These are phyloP conservation scores for Linum lewisii DNA, from an alignment of 345 rosid species.

Conservation along the genomic window DNA sequence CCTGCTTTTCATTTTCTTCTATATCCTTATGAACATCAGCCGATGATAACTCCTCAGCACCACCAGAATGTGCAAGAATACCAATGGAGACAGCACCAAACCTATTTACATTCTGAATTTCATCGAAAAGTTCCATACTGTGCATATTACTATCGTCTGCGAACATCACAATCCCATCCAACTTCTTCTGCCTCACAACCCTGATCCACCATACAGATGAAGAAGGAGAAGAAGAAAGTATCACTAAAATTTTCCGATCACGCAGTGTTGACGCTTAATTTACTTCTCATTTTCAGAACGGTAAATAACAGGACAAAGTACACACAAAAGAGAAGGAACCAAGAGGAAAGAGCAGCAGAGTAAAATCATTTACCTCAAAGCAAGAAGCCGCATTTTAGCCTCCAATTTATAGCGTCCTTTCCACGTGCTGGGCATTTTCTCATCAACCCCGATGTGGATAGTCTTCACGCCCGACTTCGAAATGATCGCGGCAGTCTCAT, in stretches of 20 bases:
- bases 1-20: slow-evolving; percentile 25
- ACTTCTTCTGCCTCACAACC: slow-evolving; percentile 66
- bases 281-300: background rate
- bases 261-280: background rate
- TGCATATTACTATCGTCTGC: slow-evolving; percentile 98
- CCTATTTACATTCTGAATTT: slow-evolving; percentile 88
- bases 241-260: background rate
- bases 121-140: slow-evolving; percentile 91
- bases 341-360: background rate
- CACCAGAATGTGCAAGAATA: slow-evolving; percentile 55
- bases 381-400: slow-evolving; percentile 77
- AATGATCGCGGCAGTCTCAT: slow-evolving; percentile 66
- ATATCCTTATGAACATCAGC: slow-evolving; percentile 16
- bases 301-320: background rate
- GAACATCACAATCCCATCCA: slow-evolving; percentile 91
- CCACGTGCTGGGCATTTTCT: slow-evolving; percentile 76
- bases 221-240: background rate
- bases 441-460: slow-evolving; percentile 51
- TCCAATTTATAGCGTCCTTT: slow-evolving; percentile 59
- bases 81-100: slow-evolving; percentile 85
- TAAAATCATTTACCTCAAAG: slow-evolving; percentile 40
- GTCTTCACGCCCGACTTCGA: slow-evolving; percentile 55
- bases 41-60: slow-evolving; percentile 34
- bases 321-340: background rate
- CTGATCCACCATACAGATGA: slow-evolving; percentile 35